Conservation (phyloP, 2,329 filamentous ascomycete genomes). For the Trichoderma breve region DNA sequence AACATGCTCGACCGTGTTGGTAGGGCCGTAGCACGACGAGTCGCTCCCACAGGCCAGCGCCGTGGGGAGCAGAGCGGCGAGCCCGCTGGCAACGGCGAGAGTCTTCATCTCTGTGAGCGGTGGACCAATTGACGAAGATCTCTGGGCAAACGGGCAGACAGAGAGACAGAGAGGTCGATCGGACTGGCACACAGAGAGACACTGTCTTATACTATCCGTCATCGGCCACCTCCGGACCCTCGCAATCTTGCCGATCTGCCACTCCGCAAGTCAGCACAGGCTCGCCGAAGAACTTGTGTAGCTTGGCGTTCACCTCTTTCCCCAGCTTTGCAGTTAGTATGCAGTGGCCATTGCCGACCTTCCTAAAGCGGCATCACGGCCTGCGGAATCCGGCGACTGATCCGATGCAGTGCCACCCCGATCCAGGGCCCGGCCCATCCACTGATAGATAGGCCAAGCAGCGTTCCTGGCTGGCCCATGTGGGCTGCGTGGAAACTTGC, state of each 20-base stretch:
- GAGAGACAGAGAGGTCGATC: background rate
- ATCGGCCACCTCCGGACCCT: background rate
- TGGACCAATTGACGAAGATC: background rate
- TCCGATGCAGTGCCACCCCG: background rate
- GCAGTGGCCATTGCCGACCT: background rate
- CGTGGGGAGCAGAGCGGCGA: slow-evolving; percentile 23
- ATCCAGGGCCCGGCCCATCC: background rate
- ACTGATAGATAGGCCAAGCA: background rate
- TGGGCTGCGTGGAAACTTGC: background rate
- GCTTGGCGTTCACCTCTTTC: background rate
- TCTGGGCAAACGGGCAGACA: background rate
- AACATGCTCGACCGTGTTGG: slow-evolving; percentile 43
- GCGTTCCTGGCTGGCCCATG: background rate
- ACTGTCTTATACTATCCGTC: background rate
- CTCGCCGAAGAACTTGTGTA: background rate
- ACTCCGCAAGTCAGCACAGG: background rate
- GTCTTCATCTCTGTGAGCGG: slow-evolving; percentile 11
- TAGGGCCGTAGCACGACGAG: slow-evolving; percentile 40
- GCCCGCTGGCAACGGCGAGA: slow-evolving; percentile 18
- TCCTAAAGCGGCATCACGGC: background rate
- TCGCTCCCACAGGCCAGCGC: slow-evolving; percentile 37
- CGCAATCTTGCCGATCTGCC: background rate
- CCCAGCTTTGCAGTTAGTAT: background rate
- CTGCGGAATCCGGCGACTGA: background rate
- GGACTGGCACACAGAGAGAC: background rate